Base-by-base conservation (phyloP, 2,329 filamentous ascomycete species). In the Colletotrichum coccodes region DNA sequence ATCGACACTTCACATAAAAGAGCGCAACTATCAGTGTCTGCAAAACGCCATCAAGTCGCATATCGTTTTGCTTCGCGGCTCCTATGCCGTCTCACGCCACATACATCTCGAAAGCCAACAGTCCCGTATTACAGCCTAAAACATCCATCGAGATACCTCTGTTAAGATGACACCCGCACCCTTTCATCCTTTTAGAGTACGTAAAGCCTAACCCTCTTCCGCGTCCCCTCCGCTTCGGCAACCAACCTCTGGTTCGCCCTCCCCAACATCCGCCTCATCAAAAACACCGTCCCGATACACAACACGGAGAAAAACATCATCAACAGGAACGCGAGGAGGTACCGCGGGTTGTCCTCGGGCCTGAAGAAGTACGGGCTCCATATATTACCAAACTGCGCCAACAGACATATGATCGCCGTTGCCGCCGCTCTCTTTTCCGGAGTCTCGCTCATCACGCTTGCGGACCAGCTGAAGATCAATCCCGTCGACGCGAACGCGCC, bases 311-410 rank as follows among this genome's bases (percentile, higher is more conserved):
- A 70, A 30, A 52, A 36, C 36, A 68, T 50, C 68, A 71, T 68
- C 53, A 75, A 21, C 30, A 76, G 72, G 67, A 76, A 79, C 9
- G 73, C 77, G 61, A 71, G 75, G 0, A 73, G 61, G 34, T 78
- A 79, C 0, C 77, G 70, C 3, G 78, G 78, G 0, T 62, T 71
- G 16, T 79, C 76, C 26, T 64, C 71, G 0, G 73, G 70, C 0
- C 73, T 67, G 69, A 82, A 82, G 61, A 83, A 78, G 60, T 81
- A 83, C 1, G 81, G 80, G 1, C 76, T 79, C 61, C 77, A 79
- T n/a, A 83, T 76, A 9, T 79, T 82, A 0, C 79, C 80, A 2
- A 82, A 53, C 53, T 82, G 79, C 0, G 75, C 75, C 21, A 80
- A 70, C 7, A 82, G 73, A 52, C 81, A 81, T 23, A 81, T 75